A percentile compares a stretch with the other conserved stretches of the same genome.
phyloP scores from a whole-genome alignment of 495 filamentous ascomycete genomes.

The Penicillium lividum region DNA sequence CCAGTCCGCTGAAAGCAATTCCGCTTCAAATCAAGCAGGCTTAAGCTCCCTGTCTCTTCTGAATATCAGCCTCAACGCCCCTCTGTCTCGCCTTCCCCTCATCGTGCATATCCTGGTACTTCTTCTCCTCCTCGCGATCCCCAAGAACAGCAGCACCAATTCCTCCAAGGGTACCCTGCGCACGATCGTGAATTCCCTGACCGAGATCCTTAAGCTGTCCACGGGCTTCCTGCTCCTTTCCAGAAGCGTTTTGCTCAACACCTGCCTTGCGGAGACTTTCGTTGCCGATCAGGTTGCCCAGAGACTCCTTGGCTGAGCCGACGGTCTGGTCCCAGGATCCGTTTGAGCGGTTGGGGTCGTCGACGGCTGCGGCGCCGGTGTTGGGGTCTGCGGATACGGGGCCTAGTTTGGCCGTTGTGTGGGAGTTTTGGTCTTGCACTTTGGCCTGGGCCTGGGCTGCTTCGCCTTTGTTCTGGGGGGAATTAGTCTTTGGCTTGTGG shows the following conservation, averaged over 20 bases:
- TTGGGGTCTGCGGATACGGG: constrained; percentile 62
- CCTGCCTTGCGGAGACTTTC: constrained; percentile 74
- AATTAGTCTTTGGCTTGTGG: constrained; percentile 16
- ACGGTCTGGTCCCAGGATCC: constrained; percentile 86
- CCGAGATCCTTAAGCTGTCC: constrained; percentile 81
- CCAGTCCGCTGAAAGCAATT: background rate
- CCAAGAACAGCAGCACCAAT: constrained; percentile 71
- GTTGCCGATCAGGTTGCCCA: constrained; percentile 74
- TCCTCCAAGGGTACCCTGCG: constrained; percentile 67
- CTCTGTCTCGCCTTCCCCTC: constrained; percentile 83
- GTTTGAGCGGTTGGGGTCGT: constrained; percentile 67
- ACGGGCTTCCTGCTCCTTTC: constrained; percentile 78
- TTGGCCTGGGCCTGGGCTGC: constrained; percentile 61
- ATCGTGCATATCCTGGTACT: constrained; percentile 71
- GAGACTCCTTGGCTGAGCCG: constrained; percentile 78
- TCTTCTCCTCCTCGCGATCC: constrained; percentile 61
- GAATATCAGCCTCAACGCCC: constrained; percentile 79
- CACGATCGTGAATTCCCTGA: constrained; percentile 69
- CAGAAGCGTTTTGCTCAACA: constrained; percentile 73
- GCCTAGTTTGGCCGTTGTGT: constrained; percentile 67
- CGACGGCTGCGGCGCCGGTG: constrained; percentile 69
- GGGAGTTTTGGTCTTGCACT: constrained; percentile 64
- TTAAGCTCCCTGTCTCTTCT: constrained; percentile 57
- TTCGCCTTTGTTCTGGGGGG: constrained; percentile 48
- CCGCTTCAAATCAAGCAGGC: background rate